Conservation (phyloP, 768 basidiomycete genomes). For the Terana coerulea region DNA sequence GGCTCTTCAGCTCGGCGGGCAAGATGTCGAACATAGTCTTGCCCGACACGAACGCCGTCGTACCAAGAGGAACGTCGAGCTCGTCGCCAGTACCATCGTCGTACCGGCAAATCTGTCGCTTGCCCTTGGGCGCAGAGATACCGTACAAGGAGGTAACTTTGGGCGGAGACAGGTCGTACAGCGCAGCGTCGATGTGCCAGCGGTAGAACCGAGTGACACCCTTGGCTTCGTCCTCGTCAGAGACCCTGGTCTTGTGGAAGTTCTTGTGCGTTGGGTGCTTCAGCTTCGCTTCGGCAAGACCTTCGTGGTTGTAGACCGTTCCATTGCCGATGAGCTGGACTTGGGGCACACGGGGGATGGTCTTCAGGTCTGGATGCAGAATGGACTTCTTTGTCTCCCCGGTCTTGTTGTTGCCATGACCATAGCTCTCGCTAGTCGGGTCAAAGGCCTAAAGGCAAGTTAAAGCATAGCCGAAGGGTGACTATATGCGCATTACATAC, state of each 20-base stretch:
- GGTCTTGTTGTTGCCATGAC: constrained; percentile 89
- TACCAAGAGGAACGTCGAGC: constrained; percentile 77
- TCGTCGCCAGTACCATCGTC: constrained; percentile 89
- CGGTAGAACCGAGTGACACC: constrained; percentile 88
- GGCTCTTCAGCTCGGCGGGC: constrained; percentile 64
- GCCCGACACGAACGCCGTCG: constrained; percentile 81
- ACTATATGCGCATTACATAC: constrained; percentile 33
- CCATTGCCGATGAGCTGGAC: constrained; percentile 94
- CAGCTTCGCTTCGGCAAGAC: constrained; percentile 70
- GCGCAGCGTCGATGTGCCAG: constrained; percentile 90
- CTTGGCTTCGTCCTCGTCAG: constrained; percentile 66
- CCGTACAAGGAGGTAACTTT: constrained; percentile 85
- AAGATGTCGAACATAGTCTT: constrained; percentile 82
- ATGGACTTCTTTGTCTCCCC: constrained; percentile 71
- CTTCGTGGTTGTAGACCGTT: constrained; percentile 73
- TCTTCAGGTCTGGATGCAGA: constrained; percentile 87
- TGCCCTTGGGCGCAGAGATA: constrained; percentile 65
- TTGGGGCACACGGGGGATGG: constrained; percentile 82
- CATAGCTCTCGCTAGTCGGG: constrained; percentile 58
- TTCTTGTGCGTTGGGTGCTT: constrained; percentile 85
- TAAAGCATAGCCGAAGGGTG: neutral
- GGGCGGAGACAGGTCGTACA: constrained; percentile 75
- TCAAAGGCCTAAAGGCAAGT: constrained; percentile 66
- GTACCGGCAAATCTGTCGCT: constrained; percentile 62
- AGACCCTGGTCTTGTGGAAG: constrained; percentile 80